These are phyloP conservation scores for Helenozyma rhizophorensis DNA, from an alignment of 805 yeast species.

Conservation along the genomic window DNA sequence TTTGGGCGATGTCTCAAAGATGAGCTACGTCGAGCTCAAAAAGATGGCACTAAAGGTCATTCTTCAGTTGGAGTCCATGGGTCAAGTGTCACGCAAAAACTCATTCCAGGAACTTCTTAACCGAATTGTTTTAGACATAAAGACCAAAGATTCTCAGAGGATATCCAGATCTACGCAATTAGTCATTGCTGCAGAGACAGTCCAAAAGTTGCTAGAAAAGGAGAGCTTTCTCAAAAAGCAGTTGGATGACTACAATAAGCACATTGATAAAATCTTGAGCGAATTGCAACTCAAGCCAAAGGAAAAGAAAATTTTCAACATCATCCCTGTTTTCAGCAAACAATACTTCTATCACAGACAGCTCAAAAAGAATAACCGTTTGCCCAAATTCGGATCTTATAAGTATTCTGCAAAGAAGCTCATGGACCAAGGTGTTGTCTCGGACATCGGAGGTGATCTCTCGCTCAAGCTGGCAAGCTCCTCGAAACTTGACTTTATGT, in stretches of 20 bases:
- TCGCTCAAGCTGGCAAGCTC: constrained; percentile 37
- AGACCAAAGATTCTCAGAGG: constrained; percentile 43
- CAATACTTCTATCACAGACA: constrained; percentile 75
- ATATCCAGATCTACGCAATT: constrained; percentile 38
- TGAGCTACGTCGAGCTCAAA: constrained; percentile 72
- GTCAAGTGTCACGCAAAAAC: constrained; percentile 59
- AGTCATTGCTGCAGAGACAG: constrained; percentile 37
- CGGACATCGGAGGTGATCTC: constrained; percentile 54
- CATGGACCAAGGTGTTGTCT: constrained; percentile 64
- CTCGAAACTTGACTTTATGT: constrained; percentile 68
- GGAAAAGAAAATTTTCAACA: constrained; percentile 45
- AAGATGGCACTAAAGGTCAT: constrained; percentile 69
- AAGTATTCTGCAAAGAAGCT: constrained; percentile 73
- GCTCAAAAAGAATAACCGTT: constrained; percentile 57
- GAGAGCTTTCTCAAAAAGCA: constrained; percentile 43
- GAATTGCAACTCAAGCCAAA: constrained; percentile 42
- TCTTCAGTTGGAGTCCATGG: constrained; percentile 67
- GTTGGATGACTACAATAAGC: constrained; percentile 43
- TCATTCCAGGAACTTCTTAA: constrained; percentile 77
- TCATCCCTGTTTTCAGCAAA: constrained; percentile 56
- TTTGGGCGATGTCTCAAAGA: constrained; percentile 44
- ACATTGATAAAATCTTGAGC: constrained; percentile 41
- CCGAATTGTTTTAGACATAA: constrained; percentile 79
- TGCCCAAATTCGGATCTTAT: constrained; percentile 74
- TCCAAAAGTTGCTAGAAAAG: constrained; percentile 41